phyloP scores from a whole-genome alignment of 2,329 filamentous ascomycete genomes.

The Colletotrichum tropicicola region DNA sequence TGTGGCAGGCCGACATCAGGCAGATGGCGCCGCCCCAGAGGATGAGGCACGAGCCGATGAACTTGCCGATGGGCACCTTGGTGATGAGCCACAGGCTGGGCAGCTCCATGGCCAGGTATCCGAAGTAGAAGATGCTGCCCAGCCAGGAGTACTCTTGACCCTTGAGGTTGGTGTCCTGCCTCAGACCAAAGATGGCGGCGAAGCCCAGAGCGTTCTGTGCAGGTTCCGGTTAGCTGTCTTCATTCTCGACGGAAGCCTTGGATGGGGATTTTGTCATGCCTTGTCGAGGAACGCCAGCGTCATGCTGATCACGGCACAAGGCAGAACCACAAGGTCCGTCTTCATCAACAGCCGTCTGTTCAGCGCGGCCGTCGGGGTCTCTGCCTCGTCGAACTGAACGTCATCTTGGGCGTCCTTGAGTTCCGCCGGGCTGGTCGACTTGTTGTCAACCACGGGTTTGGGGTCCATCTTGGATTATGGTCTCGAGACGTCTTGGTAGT shows the following conservation, averaged over 20 bases:
- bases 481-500: not conserved
- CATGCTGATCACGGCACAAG: slow-evolving; percentile 30
- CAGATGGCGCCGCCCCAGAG: slow-evolving; percentile 48
- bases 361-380: slow-evolving; percentile 13
- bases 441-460: not conserved
- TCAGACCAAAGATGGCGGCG: slow-evolving; percentile 63
- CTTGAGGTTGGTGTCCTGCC: slow-evolving; percentile 56
- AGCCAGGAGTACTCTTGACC: slow-evolving; percentile 66
- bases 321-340: slow-evolving; percentile 32
- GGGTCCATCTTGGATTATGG: not conserved
- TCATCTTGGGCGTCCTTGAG: slow-evolving; percentile 6
- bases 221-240: not conserved
- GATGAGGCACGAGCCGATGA: slow-evolving; percentile 38
- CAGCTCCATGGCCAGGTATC: slow-evolving; percentile 69
- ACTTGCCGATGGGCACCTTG: slow-evolving; percentile 35
- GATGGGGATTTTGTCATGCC: not conserved
- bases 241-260: not conserved
- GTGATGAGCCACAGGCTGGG: slow-evolving; percentile 66
- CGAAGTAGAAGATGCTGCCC: slow-evolving; percentile 65
- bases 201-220: slow-evolving; percentile 42
- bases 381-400: not conserved
- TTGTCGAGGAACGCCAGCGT: slow-evolving; percentile 33
- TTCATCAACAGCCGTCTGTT: slow-evolving; percentile 28
- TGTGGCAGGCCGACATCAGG: slow-evolving; percentile 46
- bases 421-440: not conserved